A percentile compares a stretch with the other conserved stretches of the same genome.
phyloP scores from a whole-genome alignment of 805 yeast species.

The Vanderwaltozyma tropicalis region DNA sequence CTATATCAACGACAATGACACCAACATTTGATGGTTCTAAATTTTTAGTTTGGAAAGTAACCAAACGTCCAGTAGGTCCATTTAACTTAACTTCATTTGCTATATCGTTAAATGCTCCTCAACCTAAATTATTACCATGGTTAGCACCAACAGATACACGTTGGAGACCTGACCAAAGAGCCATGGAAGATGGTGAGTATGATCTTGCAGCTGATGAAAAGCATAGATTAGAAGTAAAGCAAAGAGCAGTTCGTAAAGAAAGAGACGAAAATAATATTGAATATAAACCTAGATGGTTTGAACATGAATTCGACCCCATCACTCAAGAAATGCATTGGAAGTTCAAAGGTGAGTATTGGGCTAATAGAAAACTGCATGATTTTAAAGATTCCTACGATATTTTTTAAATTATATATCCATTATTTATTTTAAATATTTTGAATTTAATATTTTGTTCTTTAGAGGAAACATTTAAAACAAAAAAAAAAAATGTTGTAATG shows the following conservation, averaged over 20 bases:
- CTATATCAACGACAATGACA: slow-evolving; percentile 6
- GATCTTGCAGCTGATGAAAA: slow-evolving; percentile 80
- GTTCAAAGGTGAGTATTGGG: slow-evolving; percentile 68
- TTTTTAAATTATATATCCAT: slow-evolving; percentile 27
- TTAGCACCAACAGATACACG: slow-evolving; percentile 87
- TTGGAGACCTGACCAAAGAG: slow-evolving; percentile 92
- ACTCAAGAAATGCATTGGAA: slow-evolving; percentile 74
- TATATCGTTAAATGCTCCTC: slow-evolving; percentile 76
- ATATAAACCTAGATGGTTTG: slow-evolving; percentile 69
- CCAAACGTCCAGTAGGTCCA: slow-evolving; percentile 65
- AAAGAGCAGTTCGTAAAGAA: slow-evolving; percentile 61
- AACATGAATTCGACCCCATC: slow-evolving; percentile 56
- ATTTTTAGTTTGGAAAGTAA: slow-evolving; percentile 77
- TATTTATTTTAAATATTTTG: too few species aligned
- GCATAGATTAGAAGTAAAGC: slow-evolving; percentile 80
- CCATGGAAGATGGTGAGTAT: slow-evolving; percentile 93
- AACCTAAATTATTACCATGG: slow-evolving; percentile 51
- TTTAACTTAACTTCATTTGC: slow-evolving; percentile 90
- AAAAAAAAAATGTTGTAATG: too few species aligned
- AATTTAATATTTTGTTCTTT: too few species aligned
- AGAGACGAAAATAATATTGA: slow-evolving; percentile 45
- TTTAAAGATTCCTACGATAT: slow-evolving; percentile 47
- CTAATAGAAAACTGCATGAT: slow-evolving; percentile 42
- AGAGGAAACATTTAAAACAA: too few species aligned
- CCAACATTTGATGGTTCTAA: slow-evolving; percentile 34